phyloP scores from a whole-genome alignment of 2,329 filamentous ascomycete species.

The Fusarium torreyae region DNA sequence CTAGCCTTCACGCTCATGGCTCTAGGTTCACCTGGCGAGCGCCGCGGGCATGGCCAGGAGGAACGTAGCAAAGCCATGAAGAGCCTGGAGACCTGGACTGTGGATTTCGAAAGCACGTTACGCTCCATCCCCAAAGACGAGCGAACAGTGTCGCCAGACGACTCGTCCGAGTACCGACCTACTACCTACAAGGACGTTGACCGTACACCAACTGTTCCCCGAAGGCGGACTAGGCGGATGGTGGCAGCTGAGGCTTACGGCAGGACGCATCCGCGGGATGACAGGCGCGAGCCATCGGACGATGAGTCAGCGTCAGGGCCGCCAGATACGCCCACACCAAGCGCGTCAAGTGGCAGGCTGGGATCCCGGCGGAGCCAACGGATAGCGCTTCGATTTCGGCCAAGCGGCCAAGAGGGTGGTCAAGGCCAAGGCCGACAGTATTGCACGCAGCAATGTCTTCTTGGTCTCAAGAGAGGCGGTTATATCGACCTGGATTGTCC shows the following conservation, averaged over 20 bases:
- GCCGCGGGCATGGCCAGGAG: background rate
- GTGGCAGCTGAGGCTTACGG: too few relatives aligned
- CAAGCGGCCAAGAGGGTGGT: rapidly evolving
- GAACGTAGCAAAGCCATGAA: background rate
- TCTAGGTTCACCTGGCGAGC: background rate
- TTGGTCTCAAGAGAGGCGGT: background rate
- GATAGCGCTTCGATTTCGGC: background rate
- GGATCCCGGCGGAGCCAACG: background rate
- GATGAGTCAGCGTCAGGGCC: background rate
- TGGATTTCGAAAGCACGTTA: background rate
- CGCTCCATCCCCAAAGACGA: background rate
- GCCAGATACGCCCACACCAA: background rate
- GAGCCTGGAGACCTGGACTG: background rate
- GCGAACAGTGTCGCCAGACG: background rate
- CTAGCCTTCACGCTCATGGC: background rate
- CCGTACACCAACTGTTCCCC: background rate
- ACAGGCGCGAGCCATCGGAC: background rate
- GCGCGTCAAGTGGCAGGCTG: too few relatives aligned
- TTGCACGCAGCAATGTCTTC: background rate
- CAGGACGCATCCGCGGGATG: background rate
- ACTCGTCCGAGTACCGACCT: background rate
- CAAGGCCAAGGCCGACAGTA: background rate
- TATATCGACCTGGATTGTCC: slow-evolving; percentile 21
- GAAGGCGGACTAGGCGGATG: too few relatives aligned
- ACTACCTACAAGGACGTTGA: background rate